A percentile compares a stretch with the other conserved stretches of the same genome.
These are phyloP conservation scores for Rhynchosporium secalis DNA, from an alignment of 2,329 filamentous ascomycete genomes.

Conservation along the genomic window DNA sequence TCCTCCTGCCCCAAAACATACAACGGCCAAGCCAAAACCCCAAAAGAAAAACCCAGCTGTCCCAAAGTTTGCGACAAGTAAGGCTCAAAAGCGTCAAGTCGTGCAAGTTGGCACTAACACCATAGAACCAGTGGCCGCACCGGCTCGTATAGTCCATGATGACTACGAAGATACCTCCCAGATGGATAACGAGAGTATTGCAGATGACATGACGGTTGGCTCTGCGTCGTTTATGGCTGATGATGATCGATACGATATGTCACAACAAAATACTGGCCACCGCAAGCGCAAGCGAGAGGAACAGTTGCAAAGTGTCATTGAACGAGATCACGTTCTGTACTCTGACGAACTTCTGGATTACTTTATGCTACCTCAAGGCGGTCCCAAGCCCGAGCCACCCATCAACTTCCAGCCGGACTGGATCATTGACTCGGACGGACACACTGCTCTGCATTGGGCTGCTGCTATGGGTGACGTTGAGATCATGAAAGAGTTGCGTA, in stretches of 20 bases:
- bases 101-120: conserved; percentile 31
- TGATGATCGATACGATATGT: conserved; percentile 72
- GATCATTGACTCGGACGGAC: conserved; percentile 88
- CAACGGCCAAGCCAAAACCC: conserved; percentile 81
- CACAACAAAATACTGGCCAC: conserved; percentile 61
- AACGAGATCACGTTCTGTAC: conserved; percentile 87
- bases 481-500: conserved; percentile 83
- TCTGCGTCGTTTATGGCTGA: conserved; percentile 85
- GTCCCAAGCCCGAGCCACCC: conserved; percentile 71
- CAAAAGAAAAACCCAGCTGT: conserved; percentile 62
- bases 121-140: conserved; percentile 42
- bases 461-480: conserved; percentile 95
- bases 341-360: conserved; percentile 94
- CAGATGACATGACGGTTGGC: conserved; percentile 79
- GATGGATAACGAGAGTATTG: conserved; percentile 71
- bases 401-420: conserved; percentile 85
- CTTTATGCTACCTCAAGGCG: conserved; percentile 80
- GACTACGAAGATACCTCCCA: conserved; percentile 64
- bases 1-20: conserved; percentile 90
- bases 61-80: conserved; percentile 57
- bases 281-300: conserved; percentile 78
- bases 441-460: conserved; percentile 95
- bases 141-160: conserved; percentile 53
- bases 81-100: conserved; percentile 27
- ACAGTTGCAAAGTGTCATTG: conserved; percentile 62